These are phyloP conservation scores for Suhomyces bokatorum DNA, from an alignment of 1,139 yeast genomes.

Conservation along the genomic window DNA sequence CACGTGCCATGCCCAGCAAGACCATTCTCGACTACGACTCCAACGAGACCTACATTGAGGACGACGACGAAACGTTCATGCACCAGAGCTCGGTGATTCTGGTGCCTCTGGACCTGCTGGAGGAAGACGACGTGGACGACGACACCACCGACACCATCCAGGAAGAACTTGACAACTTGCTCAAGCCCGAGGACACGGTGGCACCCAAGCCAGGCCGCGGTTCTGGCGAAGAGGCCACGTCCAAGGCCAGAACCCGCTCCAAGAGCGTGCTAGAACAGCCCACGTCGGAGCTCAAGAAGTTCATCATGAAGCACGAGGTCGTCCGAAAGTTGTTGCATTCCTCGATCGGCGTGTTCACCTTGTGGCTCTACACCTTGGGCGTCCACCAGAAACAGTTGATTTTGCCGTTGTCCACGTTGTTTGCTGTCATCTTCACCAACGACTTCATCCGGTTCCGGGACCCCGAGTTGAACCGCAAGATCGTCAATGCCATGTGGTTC, in stretches of 20 bases:
- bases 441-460: slow-evolving; percentile 70
- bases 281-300: slow-evolving; percentile 40
- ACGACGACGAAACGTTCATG: slow-evolving; percentile 39
- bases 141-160: slow-evolving; percentile 16
- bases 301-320: slow-evolving; percentile 76
- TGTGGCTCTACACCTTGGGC: slow-evolving; percentile 70
- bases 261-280: background rate
- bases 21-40: slow-evolving; percentile 31
- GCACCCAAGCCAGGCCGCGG: background rate
- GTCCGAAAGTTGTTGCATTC: slow-evolving; percentile 87
- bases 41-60: slow-evolving; percentile 39
- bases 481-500: slow-evolving; percentile 70
- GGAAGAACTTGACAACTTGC: slow-evolving; percentile 10
- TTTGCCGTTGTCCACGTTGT: slow-evolving; percentile 55
- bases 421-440: slow-evolving; percentile 55
- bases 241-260: background rate
- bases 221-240: background rate
- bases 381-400: slow-evolving; percentile 56
- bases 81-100: slow-evolving; percentile 24
- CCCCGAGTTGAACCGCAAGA: slow-evolving; percentile 59
- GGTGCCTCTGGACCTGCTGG: slow-evolving; percentile 17
- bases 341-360: slow-evolving; percentile 78
- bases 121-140: slow-evolving; percentile 14
- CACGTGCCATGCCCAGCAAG: slow-evolving; percentile 7
- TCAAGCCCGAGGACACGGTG: slow-evolving; percentile 13